Evolutionary conservation across 306 rosid genomes (phyloP), one percentile per base, ranked within the genome.

Genomic region (Cucumis hystrix): DNA sequence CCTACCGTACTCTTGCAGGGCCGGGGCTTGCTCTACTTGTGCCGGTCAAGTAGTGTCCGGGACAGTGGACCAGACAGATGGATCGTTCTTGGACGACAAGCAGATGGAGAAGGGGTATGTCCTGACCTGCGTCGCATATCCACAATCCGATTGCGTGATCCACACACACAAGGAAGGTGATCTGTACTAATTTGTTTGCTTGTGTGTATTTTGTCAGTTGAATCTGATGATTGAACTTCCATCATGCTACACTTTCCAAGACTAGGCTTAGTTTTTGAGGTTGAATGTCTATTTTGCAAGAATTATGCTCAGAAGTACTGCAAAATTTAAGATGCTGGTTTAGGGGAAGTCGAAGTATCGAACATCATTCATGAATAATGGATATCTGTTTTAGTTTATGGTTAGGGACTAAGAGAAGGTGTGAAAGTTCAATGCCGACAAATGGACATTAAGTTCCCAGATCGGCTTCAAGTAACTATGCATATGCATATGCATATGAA

Each of bases 1-100:
- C 43, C 80, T 93, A 45, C 97, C 97, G 18, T 85, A 87, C 83
- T 91, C 90, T 4, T 93, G 96, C 86, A 83, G 91, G 81, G 95
- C 96, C 8, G 96, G 96, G 47, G 87, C 98, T 1, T 93, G 97
- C 86, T 91, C 93, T 39, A 86, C 97, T 10, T 89, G 97, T 78
- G 92, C 97, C 0, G 93, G 96, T 7, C 78, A 79, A 40, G 1
- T 91, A 73, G 84, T 37, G 75, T 72, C 82, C 0, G 91, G 95
- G 40, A 45, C 85, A 0, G 90, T 86, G 59, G 97, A 91, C 69
- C 98, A 91, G 70, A 83, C 93, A 0, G 91, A 93, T 17, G 88
- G 83, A 35, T 81, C 92, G 7, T 87, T 89, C 83, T 85, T 93
- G 4, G 89, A 91, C 14, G 90, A 91, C 0, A 75, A 85, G 6